These are phyloP conservation scores for Irpex sp. DNA, from an alignment of 1,284 basidiomycete genomes.

Conservation along the genomic window DNA sequence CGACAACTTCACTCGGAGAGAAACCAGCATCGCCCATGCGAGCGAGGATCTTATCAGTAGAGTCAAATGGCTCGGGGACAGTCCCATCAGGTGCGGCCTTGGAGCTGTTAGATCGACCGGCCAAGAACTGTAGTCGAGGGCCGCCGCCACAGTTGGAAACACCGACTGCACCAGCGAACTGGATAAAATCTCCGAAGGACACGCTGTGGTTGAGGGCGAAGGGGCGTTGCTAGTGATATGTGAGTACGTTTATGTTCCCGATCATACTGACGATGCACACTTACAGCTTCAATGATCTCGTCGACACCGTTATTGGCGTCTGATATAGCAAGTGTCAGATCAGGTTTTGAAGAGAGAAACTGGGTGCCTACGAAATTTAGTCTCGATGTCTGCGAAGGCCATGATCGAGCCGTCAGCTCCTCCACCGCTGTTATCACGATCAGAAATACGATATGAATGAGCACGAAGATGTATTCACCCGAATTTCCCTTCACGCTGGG, in stretches of 20 bases:
- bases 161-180: slow-evolving; percentile 40
- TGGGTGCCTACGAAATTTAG: slow-evolving; percentile 22
- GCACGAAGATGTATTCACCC: slow-evolving; percentile 18
- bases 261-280: too few relatives aligned
- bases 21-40: slow-evolving; percentile 37
- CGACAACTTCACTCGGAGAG: slow-evolving; percentile 36
- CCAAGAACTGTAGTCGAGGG: slow-evolving; percentile 33
- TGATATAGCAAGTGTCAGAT: not conserved
- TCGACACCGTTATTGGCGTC: slow-evolving; percentile 30
- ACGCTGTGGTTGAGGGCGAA: slow-evolving; percentile 32
- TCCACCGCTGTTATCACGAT: slow-evolving; percentile 20
- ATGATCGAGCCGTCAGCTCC: slow-evolving; percentile 34
- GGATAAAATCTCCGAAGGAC: slow-evolving; percentile 40
- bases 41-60: slow-evolving; percentile 33
- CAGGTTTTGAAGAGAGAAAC: not conserved
- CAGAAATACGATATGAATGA: not conserved
- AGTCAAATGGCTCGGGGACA: slow-evolving; percentile 33
- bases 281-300: slow-evolving; percentile 27
- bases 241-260: not conserved
- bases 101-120: slow-evolving; percentile 30
- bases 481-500: slow-evolving; percentile 23
- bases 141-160: slow-evolving; percentile 34
- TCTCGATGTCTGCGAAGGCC: slow-evolving; percentile 30
- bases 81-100: slow-evolving; percentile 24
- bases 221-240: slow-evolving; percentile 21